phyloP scores from a whole-genome alignment of 805 yeast species.

The Lachancea sp. region DNA sequence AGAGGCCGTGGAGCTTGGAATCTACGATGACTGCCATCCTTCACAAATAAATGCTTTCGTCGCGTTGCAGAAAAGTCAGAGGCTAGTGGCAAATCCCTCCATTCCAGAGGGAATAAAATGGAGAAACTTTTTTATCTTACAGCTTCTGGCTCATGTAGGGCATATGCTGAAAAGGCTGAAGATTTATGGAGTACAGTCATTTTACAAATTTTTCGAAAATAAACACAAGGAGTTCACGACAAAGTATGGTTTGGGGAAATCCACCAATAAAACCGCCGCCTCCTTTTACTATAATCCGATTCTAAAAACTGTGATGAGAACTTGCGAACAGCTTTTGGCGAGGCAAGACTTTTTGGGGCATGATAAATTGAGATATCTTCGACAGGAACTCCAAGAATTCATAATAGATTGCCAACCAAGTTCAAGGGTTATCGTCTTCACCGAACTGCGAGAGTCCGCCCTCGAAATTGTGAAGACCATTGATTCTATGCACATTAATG shows the following conservation, averaged over 20 bases:
- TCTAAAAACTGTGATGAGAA: slow-evolving; percentile 39
- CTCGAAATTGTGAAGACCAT: slow-evolving; percentile 68
- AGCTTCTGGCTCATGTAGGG: slow-evolving; percentile 63
- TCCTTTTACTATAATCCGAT: slow-evolving; percentile 50
- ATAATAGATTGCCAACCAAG: slow-evolving; percentile 40
- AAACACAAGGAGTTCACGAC: slow-evolving; percentile 53
- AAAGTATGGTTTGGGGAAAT: slow-evolving; percentile 52
- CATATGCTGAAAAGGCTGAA: slow-evolving; percentile 62
- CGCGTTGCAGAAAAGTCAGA: slow-evolving; percentile 62
- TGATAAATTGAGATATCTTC: slow-evolving; percentile 59
- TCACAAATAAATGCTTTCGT: slow-evolving; percentile 59
- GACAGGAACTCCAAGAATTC: slow-evolving; percentile 52
- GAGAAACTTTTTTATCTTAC: slow-evolving; percentile 58
- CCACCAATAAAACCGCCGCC: slow-evolving; percentile 57
- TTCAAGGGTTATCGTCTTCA: slow-evolving; percentile 79
- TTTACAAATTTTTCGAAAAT: slow-evolving; percentile 58
- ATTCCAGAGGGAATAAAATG: slow-evolving; percentile 68
- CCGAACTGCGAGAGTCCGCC: slow-evolving; percentile 87
- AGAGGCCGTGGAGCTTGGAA: slow-evolving; percentile 55
- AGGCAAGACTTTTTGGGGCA: slow-evolving; percentile 47
- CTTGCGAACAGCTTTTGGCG: slow-evolving; percentile 40
- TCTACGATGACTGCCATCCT: slow-evolving; percentile 63
- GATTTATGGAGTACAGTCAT: slow-evolving; percentile 77
- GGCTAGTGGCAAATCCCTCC: slow-evolving; percentile 45
- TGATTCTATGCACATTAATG: slow-evolving; percentile 37